phyloP scores from a whole-genome alignment of 2,329 filamentous ascomycete species.

The Escovopsis sp. region DNA sequence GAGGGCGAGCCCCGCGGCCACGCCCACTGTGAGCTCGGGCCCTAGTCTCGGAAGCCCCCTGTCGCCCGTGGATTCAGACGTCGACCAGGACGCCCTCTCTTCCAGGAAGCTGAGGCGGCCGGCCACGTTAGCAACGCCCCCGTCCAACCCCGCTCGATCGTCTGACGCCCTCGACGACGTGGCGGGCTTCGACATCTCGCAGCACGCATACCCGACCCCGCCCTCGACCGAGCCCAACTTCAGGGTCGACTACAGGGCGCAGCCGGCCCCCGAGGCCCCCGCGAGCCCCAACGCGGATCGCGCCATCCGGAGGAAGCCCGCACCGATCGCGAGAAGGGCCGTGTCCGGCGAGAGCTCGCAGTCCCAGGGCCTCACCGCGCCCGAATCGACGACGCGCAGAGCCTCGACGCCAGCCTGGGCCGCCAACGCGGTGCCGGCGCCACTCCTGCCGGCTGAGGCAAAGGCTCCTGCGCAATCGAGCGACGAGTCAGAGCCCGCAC shows the following conservation, averaged over 20 bases:
- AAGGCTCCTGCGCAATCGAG: no score
- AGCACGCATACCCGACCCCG: slow-evolving; percentile 13
- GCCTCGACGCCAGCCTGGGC: slow-evolving; percentile 10
- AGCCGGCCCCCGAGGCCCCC: slow-evolving; percentile 10
- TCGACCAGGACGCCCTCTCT: slow-evolving; percentile 22
- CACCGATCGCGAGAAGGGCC: slow-evolving; percentile 13
- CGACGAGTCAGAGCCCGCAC: no score
- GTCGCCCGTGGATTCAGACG: slow-evolving; percentile 11
- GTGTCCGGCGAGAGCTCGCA: slow-evolving; percentile 1
- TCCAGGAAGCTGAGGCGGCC: slow-evolving; percentile 17
- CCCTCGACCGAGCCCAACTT: slow-evolving; percentile 10
- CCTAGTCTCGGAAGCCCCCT: slow-evolving; percentile 21
- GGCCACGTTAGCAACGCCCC: slow-evolving; percentile 7
- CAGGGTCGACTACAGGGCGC: slow-evolving; percentile 1
- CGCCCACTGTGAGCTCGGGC: slow-evolving; percentile 7
- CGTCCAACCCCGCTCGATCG: slow-evolving; percentile 2
- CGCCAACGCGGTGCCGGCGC: slow-evolving; percentile 1
- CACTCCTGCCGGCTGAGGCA: no score
- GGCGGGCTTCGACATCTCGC: slow-evolving; percentile 20
- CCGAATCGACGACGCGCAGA: slow-evolving; percentile 1
- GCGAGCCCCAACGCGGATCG: slow-evolving; percentile 17
- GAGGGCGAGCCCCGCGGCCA: slow-evolving; percentile 15
- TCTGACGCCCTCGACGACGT: slow-evolving; percentile 6
- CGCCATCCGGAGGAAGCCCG: slow-evolving; percentile 32
- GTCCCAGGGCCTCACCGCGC: slow-evolving; percentile 4